phyloP scores from a whole-genome alignment of 1,284 basidiomycete genomes.

The Apiotrichum porosum region DNA sequence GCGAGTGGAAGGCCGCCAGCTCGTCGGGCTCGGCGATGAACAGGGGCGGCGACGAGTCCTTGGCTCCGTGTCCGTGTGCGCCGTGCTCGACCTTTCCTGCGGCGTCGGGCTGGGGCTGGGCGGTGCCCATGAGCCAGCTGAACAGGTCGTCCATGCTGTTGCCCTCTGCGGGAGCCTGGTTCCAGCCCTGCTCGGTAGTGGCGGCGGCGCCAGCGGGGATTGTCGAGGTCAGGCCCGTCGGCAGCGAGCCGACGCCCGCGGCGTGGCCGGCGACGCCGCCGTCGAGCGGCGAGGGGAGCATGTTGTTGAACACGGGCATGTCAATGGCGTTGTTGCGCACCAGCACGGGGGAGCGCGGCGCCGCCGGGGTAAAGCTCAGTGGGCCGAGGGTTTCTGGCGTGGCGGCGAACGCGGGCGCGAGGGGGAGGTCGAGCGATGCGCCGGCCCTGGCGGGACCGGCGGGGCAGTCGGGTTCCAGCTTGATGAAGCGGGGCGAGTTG shows the following conservation, averaged over 20 bases:
- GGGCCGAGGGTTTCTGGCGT: conserved; percentile 17
- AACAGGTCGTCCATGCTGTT: conserved; percentile 16
- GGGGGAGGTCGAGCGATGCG: conserved; percentile 12
- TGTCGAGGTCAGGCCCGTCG: neutral
- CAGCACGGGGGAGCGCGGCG: neutral
- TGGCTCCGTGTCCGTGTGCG: too few species aligned
- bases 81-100: neutral
- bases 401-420: conserved; percentile 15
- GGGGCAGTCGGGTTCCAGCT: neutral
- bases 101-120: neutral
- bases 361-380: conserved; percentile 6
- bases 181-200: neutral
- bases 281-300: neutral
- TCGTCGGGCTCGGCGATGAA: too few species aligned
- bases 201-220: neutral
- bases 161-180: neutral
- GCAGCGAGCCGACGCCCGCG: neutral
- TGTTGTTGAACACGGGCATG: neutral
- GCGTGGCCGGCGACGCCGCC: neutral
- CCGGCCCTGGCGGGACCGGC: conserved; percentile 9
- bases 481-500: neutral
- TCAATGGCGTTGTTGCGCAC: neutral
- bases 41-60: too few species aligned
- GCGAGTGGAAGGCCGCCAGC: too few species aligned
- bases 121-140: conserved; percentile 10